Evolutionary conservation across 163 green algal species (phyloP), one percentile per base, ranked within the genome.

Genomic region (Chlamydomonas reinhardtii): DNA sequence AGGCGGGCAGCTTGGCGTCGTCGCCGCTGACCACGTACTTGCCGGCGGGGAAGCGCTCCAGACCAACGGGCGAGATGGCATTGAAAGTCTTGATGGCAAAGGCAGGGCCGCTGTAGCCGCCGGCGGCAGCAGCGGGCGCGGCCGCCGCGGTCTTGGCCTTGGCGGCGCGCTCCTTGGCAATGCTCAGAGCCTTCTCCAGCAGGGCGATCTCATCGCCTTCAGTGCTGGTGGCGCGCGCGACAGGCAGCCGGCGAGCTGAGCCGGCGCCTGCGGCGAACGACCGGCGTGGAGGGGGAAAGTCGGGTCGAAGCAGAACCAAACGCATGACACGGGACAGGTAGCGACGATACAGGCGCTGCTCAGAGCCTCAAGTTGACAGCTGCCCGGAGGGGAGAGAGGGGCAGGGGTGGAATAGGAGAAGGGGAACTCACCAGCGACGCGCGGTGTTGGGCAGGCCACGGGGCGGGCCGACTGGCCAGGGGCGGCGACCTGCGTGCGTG

Each of bases 61-160:
- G 86, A 59, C 91, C 91, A 12, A 92, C 76, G 25, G 89, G 84
- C 34, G 83, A 90, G 75, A 94, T 94, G 59, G 90, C 90, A 32
- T 93, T 93, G 75, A 92, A 94, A 14, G 91, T 94, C 74, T 91
- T 91, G 11, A 94, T 80, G 74, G 86, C 92, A 81, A 94, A 94
- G 34, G 70, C 70, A 31, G 79, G 68, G 65, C 79, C 79, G 5
- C 22, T 68, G 61, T 82, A 82, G 59, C 59, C 59, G 20, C 27
- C 31, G 74, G 20, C 31, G 2, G 56, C 24, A 12, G 56, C 66
- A 16, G 84, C 35, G 20, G 76, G 34, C 1, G 64, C 52, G 39
- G 59, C 69, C 19, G 76, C 32, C 27, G 70, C 76, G 24, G 62
- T 34, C 69, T 76, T 82, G 29, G 76, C 71, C 71, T 82, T 86